Evolutionary conservation across 345 rosid genomes (phyloP).

Genomic region (Brassica carinata): DNA sequence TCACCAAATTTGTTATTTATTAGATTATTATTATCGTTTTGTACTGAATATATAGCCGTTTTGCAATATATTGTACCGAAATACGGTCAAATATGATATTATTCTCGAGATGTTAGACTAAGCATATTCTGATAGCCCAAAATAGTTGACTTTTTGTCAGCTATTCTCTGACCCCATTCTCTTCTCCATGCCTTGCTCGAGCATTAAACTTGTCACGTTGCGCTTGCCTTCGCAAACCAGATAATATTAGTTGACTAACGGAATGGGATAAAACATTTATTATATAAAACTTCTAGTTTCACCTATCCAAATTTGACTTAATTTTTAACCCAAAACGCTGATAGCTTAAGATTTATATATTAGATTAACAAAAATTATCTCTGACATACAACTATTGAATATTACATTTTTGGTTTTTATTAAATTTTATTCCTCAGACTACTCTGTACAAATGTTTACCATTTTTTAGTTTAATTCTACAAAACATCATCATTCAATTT

Average conservation of each 20-base stretch:
- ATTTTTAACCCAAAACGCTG: background rate
- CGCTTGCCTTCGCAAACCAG: background rate
- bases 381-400: background rate
- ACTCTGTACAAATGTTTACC: background rate
- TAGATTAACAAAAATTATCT: background rate
- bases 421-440: background rate
- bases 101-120: background rate
- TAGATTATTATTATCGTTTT: background rate
- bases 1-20: background rate
- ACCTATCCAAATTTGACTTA: background rate
- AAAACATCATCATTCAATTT: background rate
- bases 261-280: background rate
- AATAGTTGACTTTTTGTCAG: background rate
- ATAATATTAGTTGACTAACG: slow-evolving; percentile 21
- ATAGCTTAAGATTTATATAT: background rate
- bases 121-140: slow-evolving; percentile 16
- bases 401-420: background rate
- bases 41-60: background rate
- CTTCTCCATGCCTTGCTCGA: background rate
- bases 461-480: background rate
- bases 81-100: background rate
- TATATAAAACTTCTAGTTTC: slow-evolving; percentile 1
- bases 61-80: background rate
- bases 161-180: background rate
- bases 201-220: background rate